phyloP scores from a whole-genome alignment of 495 filamentous ascomycete genomes.

The Annulohypoxylon bovei region DNA sequence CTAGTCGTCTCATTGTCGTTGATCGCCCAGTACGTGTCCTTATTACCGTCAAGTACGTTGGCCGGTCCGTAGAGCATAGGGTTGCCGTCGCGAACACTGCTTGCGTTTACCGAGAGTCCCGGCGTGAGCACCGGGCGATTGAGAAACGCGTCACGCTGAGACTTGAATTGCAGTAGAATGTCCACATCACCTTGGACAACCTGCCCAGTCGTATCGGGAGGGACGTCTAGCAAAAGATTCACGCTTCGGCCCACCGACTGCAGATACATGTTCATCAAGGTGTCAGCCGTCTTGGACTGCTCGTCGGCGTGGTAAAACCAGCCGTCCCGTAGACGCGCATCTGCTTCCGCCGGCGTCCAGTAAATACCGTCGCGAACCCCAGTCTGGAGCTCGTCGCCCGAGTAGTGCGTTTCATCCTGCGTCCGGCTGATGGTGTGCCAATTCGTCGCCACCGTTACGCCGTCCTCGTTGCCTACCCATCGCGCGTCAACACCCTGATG shows the following conservation, averaged over 20 bases:
- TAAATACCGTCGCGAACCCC: slow-evolving; percentile 41
- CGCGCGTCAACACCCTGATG: slow-evolving; percentile 45
- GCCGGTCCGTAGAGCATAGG: slow-evolving; percentile 30
- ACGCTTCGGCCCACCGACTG: slow-evolving; percentile 43
- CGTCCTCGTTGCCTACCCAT: slow-evolving; percentile 46
- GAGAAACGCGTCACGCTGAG: slow-evolving; percentile 37
- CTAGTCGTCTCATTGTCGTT: slow-evolving; percentile 34
- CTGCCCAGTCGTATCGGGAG: slow-evolving; percentile 42
- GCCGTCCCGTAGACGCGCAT: slow-evolving; percentile 41
- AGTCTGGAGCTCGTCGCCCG: slow-evolving; percentile 32
- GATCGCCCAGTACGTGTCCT: slow-evolving; percentile 38
- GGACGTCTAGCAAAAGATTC: slow-evolving; percentile 44
- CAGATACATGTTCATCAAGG: slow-evolving; percentile 42
- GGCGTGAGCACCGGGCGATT: slow-evolving; percentile 26
- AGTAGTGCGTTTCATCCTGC: slow-evolving; percentile 39
- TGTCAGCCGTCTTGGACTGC: slow-evolving; percentile 36
- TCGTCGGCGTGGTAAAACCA: slow-evolving; percentile 45
- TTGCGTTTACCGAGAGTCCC: slow-evolving; percentile 28
- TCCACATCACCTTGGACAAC: slow-evolving; percentile 35
- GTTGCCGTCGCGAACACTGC: slow-evolving; percentile 36
- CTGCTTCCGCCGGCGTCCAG: slow-evolving; percentile 43
- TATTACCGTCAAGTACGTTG: slow-evolving; percentile 36
- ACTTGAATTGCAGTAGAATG: slow-evolving; percentile 32
- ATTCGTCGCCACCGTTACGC: slow-evolving; percentile 40
- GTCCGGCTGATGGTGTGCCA: slow-evolving; percentile 45